Evolutionary conservation across 2,329 filamentous ascomycete genomes (phyloP).

Genomic region (Colletotrichum paranaense): DNA sequence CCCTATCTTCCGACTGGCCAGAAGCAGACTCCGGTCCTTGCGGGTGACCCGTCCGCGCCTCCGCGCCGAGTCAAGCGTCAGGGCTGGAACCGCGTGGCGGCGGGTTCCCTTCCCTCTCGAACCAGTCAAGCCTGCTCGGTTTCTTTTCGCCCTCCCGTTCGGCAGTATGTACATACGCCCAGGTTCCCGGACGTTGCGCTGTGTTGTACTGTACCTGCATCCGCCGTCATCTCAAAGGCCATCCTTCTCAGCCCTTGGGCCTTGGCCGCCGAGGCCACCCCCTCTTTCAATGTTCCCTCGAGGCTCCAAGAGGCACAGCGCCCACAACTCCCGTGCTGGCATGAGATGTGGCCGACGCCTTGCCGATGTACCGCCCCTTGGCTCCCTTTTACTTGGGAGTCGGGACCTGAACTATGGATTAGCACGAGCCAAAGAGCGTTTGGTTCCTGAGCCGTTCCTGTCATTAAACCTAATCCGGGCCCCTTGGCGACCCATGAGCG

Average conservation of each 20-base stretch:
- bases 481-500: constrained; percentile 24
- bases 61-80: constrained; percentile 31
- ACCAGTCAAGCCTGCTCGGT: neutral
- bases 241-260: constrained; percentile 2
- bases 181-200: constrained; percentile 9
- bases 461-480: constrained; percentile 28
- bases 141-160: neutral
- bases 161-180: neutral
- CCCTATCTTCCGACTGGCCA: constrained; percentile 28
- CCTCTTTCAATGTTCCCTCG: neutral
- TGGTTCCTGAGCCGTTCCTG: constrained; percentile 31
- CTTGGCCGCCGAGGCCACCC: neutral
- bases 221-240: constrained; percentile 15
- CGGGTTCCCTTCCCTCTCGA: neutral
- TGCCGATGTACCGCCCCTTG: constrained; percentile 5
- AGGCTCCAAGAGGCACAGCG: neutral
- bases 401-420: neutral
- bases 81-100: constrained; percentile 26
- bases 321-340: constrained; percentile 5
- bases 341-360: neutral
- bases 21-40: neutral
- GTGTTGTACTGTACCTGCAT: constrained; percentile 34
- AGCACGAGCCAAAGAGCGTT: constrained; percentile 22
- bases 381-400: neutral
- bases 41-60: constrained; percentile 19